Conservation (phyloP, 73 alveolate species). For the Paramecium tetraurelia region DNA sequence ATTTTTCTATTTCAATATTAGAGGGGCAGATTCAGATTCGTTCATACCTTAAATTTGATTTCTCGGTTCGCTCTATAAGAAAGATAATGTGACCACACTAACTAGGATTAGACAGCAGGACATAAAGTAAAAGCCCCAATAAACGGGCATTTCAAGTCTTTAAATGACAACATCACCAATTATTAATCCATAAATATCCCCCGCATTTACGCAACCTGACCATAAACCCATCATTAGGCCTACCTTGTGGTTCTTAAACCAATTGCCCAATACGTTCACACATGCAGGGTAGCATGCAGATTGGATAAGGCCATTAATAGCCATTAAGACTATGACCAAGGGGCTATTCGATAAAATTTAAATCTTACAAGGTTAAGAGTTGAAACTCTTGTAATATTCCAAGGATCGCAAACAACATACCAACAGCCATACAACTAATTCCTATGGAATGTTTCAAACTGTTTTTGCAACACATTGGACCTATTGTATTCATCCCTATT, state of each 20-base stretch:
- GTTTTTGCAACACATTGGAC: slow-evolving; percentile 35
- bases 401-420: not conserved
- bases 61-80: not conserved
- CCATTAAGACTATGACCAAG: not conserved
- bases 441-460: slow-evolving; percentile 27
- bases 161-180: slow-evolving; percentile 27
- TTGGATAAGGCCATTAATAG: slow-evolving; percentile 33
- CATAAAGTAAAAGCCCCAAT: slow-evolving; percentile 4
- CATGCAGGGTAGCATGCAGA: slow-evolving; percentile 50
- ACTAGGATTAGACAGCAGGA: not conserved
- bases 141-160: not conserved
- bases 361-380: not conserved
- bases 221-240: slow-evolving; percentile 58
- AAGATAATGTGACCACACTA: not conserved
- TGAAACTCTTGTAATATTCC: not conserved
- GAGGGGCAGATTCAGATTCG: not conserved
- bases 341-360: not conserved
- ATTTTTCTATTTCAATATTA: not conserved
- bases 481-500: slow-evolving; percentile 42
- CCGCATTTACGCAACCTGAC: slow-evolving; percentile 49
- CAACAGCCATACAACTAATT: slow-evolving; percentile 11
- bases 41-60: not conserved
- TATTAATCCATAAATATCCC: slow-evolving; percentile 43
- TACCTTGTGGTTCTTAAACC: slow-evolving; percentile 50
- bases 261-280: slow-evolving; percentile 51